These are phyloP conservation scores for Pistacia integerrima DNA, from an alignment of 345 rosid species.

Conservation along the genomic window DNA sequence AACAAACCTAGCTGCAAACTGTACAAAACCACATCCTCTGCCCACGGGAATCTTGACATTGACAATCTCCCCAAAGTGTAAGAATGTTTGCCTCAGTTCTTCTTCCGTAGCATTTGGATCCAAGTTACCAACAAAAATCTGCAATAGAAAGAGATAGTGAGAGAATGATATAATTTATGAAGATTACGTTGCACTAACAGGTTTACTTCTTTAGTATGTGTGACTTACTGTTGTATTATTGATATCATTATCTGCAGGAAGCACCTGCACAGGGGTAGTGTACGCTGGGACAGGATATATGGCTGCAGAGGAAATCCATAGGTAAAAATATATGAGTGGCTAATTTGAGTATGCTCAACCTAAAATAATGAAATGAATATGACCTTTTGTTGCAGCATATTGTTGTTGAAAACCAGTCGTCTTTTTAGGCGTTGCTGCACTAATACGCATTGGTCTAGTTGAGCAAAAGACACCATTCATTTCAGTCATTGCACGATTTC, in stretches of 20 bases:
- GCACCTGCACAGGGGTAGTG: constrained; percentile 56
- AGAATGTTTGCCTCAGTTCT: constrained; percentile 74
- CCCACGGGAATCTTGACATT: constrained; percentile 84
- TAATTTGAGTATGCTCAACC: neutral
- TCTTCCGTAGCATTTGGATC: constrained; percentile 87
- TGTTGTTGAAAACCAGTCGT: constrained; percentile 65
- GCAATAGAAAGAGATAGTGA: constrained; percentile 34
- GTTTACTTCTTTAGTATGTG: neutral
- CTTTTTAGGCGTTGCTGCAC: constrained; percentile 89
- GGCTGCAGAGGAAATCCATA: constrained; percentile 43
- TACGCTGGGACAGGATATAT: constrained; percentile 68
- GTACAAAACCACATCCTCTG: constrained; percentile 91
- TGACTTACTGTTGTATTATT: constrained; percentile 83
- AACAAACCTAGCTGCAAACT: constrained; percentile 69
- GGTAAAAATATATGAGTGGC: constrained; percentile 12
- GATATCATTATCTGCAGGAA: constrained; percentile 66
- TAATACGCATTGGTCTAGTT: constrained; percentile 90
- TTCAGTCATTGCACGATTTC: constrained; percentile 90
- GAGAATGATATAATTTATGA: constrained; percentile 21
- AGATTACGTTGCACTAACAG: neutral
- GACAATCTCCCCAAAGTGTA: constrained; percentile 70
- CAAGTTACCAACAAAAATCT: constrained; percentile 79
- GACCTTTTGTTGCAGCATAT: constrained; percentile 66
- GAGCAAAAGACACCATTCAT: constrained; percentile 97
- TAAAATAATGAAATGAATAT: neutral